These are phyloP conservation scores for Adansonia rubrostipa DNA, from an alignment of 441 rosid genomes.

Conservation along the genomic window DNA sequence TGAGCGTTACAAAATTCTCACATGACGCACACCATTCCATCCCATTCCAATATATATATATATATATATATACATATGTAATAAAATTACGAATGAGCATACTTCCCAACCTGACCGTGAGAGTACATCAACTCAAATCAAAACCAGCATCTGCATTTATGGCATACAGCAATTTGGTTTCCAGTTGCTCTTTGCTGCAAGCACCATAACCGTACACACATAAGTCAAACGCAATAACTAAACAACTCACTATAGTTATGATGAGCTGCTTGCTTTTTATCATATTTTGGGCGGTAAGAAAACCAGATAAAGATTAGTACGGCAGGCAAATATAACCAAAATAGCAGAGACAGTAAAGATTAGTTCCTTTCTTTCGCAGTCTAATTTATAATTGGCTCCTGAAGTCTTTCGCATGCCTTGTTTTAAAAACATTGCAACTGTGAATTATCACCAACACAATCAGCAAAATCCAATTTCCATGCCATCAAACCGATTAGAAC, in stretches of 20 bases:
- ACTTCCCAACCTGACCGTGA: neutral
- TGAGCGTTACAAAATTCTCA: neutral
- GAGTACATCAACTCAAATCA: constrained; percentile 80
- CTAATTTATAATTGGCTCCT: neutral
- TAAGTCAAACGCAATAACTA: too few relatives aligned
- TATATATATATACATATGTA: neutral
- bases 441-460: neutral
- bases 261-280: neutral
- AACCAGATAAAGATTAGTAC: neutral
- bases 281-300: neutral
- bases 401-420: neutral
- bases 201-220: constrained; percentile 27
- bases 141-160: constrained; percentile 98
- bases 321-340: neutral
- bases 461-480: neutral
- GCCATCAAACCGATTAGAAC: neutral
- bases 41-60: neutral
- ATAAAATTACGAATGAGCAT: neutral
- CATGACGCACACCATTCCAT: neutral
- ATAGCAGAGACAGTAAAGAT: neutral
- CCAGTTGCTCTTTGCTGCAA: constrained; percentile 89
- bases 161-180: constrained; percentile 82
- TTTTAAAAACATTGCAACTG: neutral
- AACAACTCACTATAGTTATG: neutral
- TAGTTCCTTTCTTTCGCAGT: neutral